Percentiles rank a stretch among this genome's conserved stretches.
Evolutionary conservation across 306 rosid species (phyloP).

Genomic region (Quillaja saponaria): DNA sequence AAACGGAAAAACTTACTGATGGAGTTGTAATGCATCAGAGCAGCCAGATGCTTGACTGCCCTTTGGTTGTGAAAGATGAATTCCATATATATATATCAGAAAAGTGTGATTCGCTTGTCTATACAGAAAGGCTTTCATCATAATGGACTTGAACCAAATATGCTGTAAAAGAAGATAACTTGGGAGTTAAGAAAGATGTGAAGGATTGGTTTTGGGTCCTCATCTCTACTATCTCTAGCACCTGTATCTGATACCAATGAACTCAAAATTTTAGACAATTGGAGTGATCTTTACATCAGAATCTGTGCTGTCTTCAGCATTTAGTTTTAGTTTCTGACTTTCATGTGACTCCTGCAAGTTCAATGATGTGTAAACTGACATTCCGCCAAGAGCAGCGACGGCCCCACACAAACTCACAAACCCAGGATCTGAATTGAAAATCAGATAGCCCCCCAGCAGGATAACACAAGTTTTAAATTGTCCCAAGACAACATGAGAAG

Average conservation of each 20-base stretch:
- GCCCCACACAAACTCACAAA: slow-evolving; percentile 54
- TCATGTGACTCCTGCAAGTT: slow-evolving; percentile 35
- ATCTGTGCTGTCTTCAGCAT: slow-evolving; percentile 5
- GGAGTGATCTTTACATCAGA: slow-evolving; percentile 26
- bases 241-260: background rate
- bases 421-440: slow-evolving; percentile 56
- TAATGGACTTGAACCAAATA: no score
- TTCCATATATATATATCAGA: no score
- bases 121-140: no score
- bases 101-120: no score
- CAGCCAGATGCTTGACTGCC: no score
- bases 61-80: no score
- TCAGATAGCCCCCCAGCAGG: slow-evolving; percentile 51
- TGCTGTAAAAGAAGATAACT: no score
- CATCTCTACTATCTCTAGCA: background rate
- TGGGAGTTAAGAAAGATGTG: no score
- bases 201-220: no score
- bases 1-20: no score
- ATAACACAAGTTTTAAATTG: slow-evolving; percentile 91
- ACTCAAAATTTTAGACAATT: slow-evolving; percentile 28
- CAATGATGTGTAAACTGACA: slow-evolving; percentile 51
- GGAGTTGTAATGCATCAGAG: no score
- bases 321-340: slow-evolving; percentile 31
- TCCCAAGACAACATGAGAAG: slow-evolving; percentile 91
- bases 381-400: slow-evolving; percentile 46